Conservation (phyloP, 2,329 filamentous ascomycete genomes). For the Clonostachys sp. region DNA sequence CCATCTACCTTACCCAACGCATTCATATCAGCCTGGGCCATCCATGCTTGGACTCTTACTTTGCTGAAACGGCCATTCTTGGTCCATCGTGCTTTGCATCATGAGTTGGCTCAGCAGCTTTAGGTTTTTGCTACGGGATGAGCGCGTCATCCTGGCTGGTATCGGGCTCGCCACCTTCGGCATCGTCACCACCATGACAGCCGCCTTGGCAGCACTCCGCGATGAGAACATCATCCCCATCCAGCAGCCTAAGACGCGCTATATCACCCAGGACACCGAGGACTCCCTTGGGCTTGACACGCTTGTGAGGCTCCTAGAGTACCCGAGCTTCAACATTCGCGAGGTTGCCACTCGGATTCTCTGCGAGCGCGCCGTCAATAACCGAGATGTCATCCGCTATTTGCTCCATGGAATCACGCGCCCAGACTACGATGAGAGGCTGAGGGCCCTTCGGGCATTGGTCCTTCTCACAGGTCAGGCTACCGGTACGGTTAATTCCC, state of each 20-base stretch:
- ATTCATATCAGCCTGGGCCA: no score
- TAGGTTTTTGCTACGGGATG: conserved; percentile 34
- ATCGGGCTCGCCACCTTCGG: conserved; percentile 55
- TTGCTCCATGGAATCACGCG: conserved; percentile 55
- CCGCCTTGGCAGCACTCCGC: conserved; percentile 54
- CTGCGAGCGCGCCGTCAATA: conserved; percentile 54
- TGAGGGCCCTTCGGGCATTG: conserved; percentile 51
- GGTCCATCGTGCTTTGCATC: conserved; percentile 4
- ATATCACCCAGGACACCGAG: conserved; percentile 72
- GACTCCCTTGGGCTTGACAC: conserved; percentile 65
- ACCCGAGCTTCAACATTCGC: conserved; percentile 69
- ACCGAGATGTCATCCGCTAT: conserved; percentile 40
- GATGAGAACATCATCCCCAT: conserved; percentile 64
- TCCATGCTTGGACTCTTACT: no score
- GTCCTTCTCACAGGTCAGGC: conserved; percentile 44
- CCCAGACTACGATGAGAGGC: conserved; percentile 53
- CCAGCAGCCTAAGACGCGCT: conserved; percentile 61
- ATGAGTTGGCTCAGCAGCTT: conserved; percentile 32
- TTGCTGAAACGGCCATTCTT: neutral
- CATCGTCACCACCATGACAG: conserved; percentile 51
- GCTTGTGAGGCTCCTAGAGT: conserved; percentile 61
- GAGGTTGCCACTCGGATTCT: conserved; percentile 61
- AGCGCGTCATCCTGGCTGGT: conserved; percentile 47
- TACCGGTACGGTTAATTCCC: conserved; percentile 13
- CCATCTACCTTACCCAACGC: no score